Evolutionary conservation across 805 yeast species (phyloP), one percentile per base, ranked within the genome.

Genomic region (Wickerhamomyces ciferrii): DNA sequence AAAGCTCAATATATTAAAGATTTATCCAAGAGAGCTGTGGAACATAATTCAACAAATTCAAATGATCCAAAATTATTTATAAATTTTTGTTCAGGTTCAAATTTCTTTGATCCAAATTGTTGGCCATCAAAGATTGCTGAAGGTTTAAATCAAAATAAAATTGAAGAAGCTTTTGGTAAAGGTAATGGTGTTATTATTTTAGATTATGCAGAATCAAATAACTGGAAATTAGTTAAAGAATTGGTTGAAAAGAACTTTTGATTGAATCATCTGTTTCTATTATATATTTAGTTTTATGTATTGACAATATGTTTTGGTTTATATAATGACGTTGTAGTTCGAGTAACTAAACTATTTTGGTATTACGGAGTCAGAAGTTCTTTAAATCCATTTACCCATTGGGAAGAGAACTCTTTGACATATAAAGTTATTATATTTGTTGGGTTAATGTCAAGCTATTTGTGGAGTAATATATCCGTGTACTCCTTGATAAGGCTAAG

Each of bases 41-140:
- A 76, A 20, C 74, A 77, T 64, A 75, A 72, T 56, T 48, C 62
- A 14, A 70, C 77, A 43, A 61, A 69, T 46, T 52, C 66, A 23
- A 63, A 64, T 47, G 75, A 74, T 49, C 69, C 76, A 42, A 84
- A 83, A 62, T 66, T 86, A 52, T 85, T 77, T 55, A 65, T 86
- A 50, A 86, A 86, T 67, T 86, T 83, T 62, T 80, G 88, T 48
- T 76, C 89, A 1, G 92, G 84, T 17, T 74, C 90, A 39, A 83
- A 83, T 64, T 83, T 84, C 61, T 83, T 82, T 63, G 79, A 83
- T 63, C 79, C 72, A 43, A 72, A 69, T 41, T 84, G 88, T 63
- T 86, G 94, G 94, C 94, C 94, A 1, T 72, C 75, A 48, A 71
- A 75, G 53, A 78, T 85, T 49, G 79, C 89, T 18, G 67, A 72